Conservation (phyloP, 2,329 filamentous ascomycete species). For the Cladophialophora yegresii region DNA sequence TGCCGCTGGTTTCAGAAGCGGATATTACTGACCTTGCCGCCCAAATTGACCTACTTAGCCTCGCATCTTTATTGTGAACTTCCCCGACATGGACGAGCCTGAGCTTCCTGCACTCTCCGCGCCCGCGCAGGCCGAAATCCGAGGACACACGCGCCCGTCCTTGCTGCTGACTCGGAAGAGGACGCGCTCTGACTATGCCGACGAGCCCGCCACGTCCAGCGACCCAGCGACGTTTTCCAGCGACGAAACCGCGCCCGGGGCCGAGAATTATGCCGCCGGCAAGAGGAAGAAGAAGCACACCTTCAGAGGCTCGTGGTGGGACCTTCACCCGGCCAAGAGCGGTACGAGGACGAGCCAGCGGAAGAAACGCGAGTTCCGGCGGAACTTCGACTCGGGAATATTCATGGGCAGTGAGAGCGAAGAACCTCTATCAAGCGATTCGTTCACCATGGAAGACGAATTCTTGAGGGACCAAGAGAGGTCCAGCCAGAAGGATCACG, state of each 20-base stretch:
- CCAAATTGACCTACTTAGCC: not conserved
- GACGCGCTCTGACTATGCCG: constrained; percentile 39
- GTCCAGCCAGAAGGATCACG: constrained; percentile 15
- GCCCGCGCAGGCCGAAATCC: constrained; percentile 10
- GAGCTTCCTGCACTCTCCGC: constrained; percentile 25
- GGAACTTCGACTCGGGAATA: constrained; percentile 51
- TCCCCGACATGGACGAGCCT: constrained; percentile 24
- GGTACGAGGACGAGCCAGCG: constrained; percentile 39
- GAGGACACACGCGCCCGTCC: constrained; percentile 13
- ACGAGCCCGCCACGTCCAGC: constrained; percentile 34
- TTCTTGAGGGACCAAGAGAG: constrained; percentile 37
- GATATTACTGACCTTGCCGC: not conserved
- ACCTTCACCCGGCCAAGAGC: constrained; percentile 22
- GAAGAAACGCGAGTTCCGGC: constrained; percentile 48
- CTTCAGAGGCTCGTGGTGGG: constrained; percentile 35
- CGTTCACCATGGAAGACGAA: constrained; percentile 45
- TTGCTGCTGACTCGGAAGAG: constrained; percentile 39
- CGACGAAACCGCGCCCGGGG: constrained; percentile 49
- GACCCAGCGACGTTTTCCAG: constrained; percentile 53
- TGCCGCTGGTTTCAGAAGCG: not conserved
- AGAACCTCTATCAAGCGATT: constrained; percentile 42
- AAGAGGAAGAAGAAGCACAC: constrained; percentile 36
- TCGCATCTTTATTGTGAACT: not conserved
- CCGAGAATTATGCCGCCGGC: constrained; percentile 45
- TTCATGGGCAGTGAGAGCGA: constrained; percentile 52